Evolutionary conservation across 306 rosid genomes (phyloP).

Genomic region (Begonia loranthoides): DNA sequence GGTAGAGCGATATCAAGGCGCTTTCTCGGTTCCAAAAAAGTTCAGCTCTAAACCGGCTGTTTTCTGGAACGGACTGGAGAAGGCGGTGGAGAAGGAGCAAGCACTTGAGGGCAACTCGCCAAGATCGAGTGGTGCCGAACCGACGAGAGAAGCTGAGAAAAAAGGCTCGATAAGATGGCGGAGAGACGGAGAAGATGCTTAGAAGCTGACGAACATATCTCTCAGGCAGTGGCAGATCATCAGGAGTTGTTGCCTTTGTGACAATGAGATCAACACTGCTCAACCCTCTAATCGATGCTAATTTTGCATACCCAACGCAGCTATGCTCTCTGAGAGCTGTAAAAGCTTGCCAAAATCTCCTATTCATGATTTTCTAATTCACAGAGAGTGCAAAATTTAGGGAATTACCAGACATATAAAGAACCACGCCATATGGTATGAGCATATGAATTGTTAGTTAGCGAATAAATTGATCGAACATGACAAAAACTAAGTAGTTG

Average conservation of each 20-base stretch:
- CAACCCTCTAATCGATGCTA: conserved; percentile 47
- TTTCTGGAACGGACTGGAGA: conserved; percentile 37
- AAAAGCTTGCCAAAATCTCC: conserved; percentile 32
- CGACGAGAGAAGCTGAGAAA: conserved; percentile 52
- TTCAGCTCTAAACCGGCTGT: conserved; percentile 23
- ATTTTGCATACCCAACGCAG: conserved; percentile 43
- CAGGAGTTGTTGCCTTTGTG: conserved; percentile 51
- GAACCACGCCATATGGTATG: too few relatives aligned
- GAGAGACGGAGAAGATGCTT: conserved; percentile 51
- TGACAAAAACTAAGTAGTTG: neutral
- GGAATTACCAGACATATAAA: neutral
- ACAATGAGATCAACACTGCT: conserved; percentile 38
- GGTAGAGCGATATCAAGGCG: conserved; percentile 44
- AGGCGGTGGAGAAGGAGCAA: conserved; percentile 69
- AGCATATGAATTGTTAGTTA: neutral
- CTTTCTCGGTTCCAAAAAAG: conserved; percentile 39
- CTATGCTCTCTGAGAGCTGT: conserved; percentile 39
- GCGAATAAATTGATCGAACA: neutral
- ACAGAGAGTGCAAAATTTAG: neutral
- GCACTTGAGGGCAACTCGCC: conserved; percentile 82
- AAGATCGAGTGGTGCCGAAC: conserved; percentile 40
- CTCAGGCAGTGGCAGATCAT: conserved; percentile 46
- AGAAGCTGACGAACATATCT: conserved; percentile 40
- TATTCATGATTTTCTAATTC: conserved; percentile 19
- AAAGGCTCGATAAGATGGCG: conserved; percentile 32